Evolutionary conservation across 208 protist genomes (phyloP), one percentile per base, ranked within the genome.

Genomic region (Wallacemonas sp.): DNA sequence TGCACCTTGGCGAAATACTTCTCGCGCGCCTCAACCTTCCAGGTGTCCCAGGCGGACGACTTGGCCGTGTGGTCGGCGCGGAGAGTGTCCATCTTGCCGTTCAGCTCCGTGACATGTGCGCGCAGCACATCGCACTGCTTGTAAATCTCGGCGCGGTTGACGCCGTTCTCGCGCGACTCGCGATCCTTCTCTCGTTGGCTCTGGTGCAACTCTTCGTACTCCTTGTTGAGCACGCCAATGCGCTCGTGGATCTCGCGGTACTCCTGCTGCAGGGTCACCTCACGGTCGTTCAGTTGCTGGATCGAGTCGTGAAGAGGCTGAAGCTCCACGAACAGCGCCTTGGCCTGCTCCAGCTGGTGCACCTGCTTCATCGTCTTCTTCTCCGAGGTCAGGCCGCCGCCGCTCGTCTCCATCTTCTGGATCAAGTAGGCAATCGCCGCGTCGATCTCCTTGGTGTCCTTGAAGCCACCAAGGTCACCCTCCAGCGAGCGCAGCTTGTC

Each of bases 361-460:
- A 94, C 57, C 18, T 78, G 76, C 49, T 70, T 73, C 45, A 87
- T 50, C 16, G 77, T 79, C 48, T 77, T 76, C 57, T 76, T 76
- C 69, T 94, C 88, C 4, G 77, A 82, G 1, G 20, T 41, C 12
- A 92, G 75, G 22, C 85, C 85, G 29, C 89, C 89, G 41, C 83
- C 70, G 66, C 82, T 85, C 33, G 75, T 90, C 65, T 95, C 89
- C 89, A 95, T 93, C 59, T 86, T 86, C 31, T 72, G 49, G 63
- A 83, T 90, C 29, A 95, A 38, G 39, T 84, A 82, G 11, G 72
- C 69, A 25, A 90, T 90, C 20, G 82, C 86, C 36, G 75, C 70
- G 52, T 95, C 89, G 29, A 95, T 84, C 28, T 95, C 89, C 18
- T 80, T 76, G 0, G 84, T 25, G 41, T 41, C 78, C 2, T 76